Evolutionary conservation across 2,329 filamentous ascomycete species (phyloP).

Genomic region (Dactylellina sp.): DNA sequence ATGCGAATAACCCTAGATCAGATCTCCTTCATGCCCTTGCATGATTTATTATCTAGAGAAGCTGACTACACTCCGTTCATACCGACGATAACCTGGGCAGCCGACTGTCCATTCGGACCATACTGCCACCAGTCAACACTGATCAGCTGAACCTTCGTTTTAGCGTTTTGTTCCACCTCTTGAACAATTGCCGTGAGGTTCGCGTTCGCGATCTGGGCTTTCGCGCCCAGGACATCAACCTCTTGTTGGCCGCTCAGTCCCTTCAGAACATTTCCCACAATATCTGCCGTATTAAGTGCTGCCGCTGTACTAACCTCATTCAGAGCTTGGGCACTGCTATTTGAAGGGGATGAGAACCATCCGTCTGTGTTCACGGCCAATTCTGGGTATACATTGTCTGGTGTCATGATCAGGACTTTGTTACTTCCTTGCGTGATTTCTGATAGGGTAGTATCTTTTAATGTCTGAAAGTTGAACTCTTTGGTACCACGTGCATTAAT

Average conservation of each 20-base stretch:
- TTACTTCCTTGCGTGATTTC: conserved; percentile 37
- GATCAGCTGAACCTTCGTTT: conserved; percentile 40
- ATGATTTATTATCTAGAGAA: neutral
- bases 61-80: conserved; percentile 28
- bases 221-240: conserved; percentile 28
- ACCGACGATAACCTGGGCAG: conserved; percentile 34
- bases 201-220: conserved; percentile 33
- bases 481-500: conserved; percentile 22
- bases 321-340: neutral
- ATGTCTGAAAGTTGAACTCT: conserved; percentile 50
- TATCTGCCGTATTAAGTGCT: conserved; percentile 30
- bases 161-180: conserved; percentile 4
- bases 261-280: conserved; percentile 38
- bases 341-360: conserved; percentile 25
- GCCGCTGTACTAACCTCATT: conserved; percentile 41
- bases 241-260: conserved; percentile 32
- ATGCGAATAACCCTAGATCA: too few relatives aligned
- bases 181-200: conserved; percentile 3
- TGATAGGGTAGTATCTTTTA: conserved; percentile 18
- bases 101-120: conserved; percentile 10
- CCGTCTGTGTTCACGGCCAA: conserved; percentile 38
- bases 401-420: conserved; percentile 48
- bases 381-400: conserved; percentile 30
- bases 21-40: neutral
- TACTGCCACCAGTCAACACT: conserved; percentile 52